Evolutionary conservation across 164 flowering plant species (phyloP).

Genomic region (Santalum album): DNA sequence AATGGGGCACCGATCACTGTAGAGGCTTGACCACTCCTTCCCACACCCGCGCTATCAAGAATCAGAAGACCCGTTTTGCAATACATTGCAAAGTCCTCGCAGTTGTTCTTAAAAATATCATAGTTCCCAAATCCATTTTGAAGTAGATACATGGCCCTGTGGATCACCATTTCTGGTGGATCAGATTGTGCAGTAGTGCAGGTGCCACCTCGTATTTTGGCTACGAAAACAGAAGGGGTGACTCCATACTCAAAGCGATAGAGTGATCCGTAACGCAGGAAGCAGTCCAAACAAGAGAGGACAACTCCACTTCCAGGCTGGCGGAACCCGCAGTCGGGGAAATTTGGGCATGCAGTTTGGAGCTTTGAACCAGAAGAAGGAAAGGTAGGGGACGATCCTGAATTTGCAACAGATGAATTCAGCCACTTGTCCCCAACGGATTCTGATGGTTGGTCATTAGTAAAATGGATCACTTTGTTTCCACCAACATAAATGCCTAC

Average conservation of each 20-base stretch:
- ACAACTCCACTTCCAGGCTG: conserved; percentile 18
- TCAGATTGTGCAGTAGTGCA: conserved; percentile 39
- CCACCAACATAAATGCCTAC: background rate
- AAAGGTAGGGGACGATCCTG: background rate
- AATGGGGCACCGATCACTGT: conserved; percentile 24
- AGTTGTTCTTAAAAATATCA: conserved; percentile 33
- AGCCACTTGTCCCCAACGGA: background rate
- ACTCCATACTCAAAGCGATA: conserved; percentile 36
- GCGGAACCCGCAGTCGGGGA: background rate
- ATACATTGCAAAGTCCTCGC: conserved; percentile 39
- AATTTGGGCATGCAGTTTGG: background rate
- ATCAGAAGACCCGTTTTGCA: conserved; percentile 38
- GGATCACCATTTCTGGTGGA: conserved; percentile 20
- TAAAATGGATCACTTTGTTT: background rate
- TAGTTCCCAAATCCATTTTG: conserved; percentile 37
- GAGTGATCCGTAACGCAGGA: conserved; percentile 29
- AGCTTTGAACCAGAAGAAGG: background rate
- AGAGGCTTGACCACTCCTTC: conserved; percentile 35
- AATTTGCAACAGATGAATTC: background rate
- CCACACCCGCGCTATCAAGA: conserved; percentile 16
- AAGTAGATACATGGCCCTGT: conserved; percentile 30
- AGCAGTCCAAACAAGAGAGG: conserved; percentile 35
- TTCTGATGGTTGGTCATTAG: background rate
- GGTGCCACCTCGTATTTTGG: conserved; percentile 36
- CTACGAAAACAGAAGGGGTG: conserved; percentile 22